Evolutionary conservation across 2,329 filamentous ascomycete genomes (phyloP).

Genomic region (Colletotrichum truncatum): DNA sequence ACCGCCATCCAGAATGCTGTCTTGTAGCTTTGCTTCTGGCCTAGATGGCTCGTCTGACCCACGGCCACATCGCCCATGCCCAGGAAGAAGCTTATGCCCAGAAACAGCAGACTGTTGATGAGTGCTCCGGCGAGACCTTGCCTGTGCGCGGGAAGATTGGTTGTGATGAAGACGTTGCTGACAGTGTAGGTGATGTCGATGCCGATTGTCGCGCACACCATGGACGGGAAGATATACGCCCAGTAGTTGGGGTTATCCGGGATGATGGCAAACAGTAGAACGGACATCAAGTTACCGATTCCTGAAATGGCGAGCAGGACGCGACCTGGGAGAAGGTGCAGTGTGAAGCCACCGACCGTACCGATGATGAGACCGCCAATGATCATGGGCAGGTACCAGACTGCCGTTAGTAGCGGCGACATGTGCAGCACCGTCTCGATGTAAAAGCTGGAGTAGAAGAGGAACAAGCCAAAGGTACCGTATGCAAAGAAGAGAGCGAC

Average conservation of each 20-base stretch:
- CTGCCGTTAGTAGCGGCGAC: conserved; percentile 70
- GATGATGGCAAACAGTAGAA: conserved; percentile 71
- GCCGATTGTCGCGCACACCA: conserved; percentile 75
- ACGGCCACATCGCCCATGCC: conserved; percentile 75
- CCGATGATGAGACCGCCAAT: conserved; percentile 74
- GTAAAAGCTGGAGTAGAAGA: conserved; percentile 73
- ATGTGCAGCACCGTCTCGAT: conserved; percentile 68
- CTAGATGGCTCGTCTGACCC: conserved; percentile 55
- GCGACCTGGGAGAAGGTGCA: conserved; percentile 72
- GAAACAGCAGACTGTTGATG: conserved; percentile 75
- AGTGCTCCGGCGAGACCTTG: conserved; percentile 79
- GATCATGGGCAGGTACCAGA: conserved; percentile 75
- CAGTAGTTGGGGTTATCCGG: conserved; percentile 72
- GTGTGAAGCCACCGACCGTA: conserved; percentile 69
- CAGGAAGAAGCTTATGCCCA: conserved; percentile 77
- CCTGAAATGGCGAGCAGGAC: conserved; percentile 70
- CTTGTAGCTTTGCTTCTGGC: conserved; percentile 64
- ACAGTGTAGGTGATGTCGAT: conserved; percentile 82
- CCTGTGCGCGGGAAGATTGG: conserved; percentile 69
- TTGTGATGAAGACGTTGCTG: conserved; percentile 81
- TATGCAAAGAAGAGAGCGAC: conserved; percentile 68
- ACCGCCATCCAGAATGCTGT: conserved; percentile 74
- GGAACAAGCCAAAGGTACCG: conserved; percentile 67
- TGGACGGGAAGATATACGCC: conserved; percentile 77
- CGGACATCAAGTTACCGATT: conserved; percentile 65